A percentile compares a stretch with the other conserved stretches of the same genome.
phyloP scores from a whole-genome alignment of 345 rosid genomes.

The Noccaea caerulescens region DNA sequence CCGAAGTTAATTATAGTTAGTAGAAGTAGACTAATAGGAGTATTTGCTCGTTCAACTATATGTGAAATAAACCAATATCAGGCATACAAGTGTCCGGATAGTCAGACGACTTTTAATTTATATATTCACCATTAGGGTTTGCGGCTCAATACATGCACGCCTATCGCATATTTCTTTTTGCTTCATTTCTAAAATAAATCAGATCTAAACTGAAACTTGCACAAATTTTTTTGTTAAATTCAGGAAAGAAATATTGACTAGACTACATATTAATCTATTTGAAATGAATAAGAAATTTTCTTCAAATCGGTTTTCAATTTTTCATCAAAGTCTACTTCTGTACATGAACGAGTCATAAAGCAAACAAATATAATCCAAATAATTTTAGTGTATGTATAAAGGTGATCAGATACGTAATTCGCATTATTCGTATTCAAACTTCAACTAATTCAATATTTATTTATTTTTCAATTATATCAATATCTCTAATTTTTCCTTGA shows the following conservation, averaged over 20 bases:
- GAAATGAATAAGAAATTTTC: not conserved
- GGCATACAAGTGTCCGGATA: not conserved
- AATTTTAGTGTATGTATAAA: not conserved
- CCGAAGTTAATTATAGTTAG: slow-evolving; percentile 23
- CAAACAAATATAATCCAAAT: not conserved
- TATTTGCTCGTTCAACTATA: slow-evolving; percentile 39
- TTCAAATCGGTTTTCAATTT: not conserved
- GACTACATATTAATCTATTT: slow-evolving; percentile 4
- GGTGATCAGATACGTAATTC: slow-evolving; percentile 3
- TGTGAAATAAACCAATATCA: slow-evolving; percentile 8
- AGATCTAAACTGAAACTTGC: slow-evolving; percentile 22
- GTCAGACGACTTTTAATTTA: slow-evolving; percentile 41
- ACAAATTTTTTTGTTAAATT: not conserved
- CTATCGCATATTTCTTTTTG: slow-evolving; percentile 29
- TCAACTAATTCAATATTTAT: slow-evolving; percentile 12
- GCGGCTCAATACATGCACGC: slow-evolving; percentile 49
- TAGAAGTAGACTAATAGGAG: slow-evolving; percentile 36
- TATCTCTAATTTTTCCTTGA: not conserved
- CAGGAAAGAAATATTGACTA: slow-evolving; percentile 28
- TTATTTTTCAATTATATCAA: not conserved
- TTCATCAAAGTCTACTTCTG: slow-evolving; percentile 29
- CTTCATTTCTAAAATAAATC: slow-evolving; percentile 6
- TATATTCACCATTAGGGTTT: slow-evolving; percentile 38
- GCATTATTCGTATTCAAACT: slow-evolving; percentile 27
- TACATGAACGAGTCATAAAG: slow-evolving; percentile 18